Percentiles rank a stretch among this genome's conserved stretches.
phyloP scores from a whole-genome alignment of 176 grass and related monocot genomes.

The Pontederia paniculata region DNA sequence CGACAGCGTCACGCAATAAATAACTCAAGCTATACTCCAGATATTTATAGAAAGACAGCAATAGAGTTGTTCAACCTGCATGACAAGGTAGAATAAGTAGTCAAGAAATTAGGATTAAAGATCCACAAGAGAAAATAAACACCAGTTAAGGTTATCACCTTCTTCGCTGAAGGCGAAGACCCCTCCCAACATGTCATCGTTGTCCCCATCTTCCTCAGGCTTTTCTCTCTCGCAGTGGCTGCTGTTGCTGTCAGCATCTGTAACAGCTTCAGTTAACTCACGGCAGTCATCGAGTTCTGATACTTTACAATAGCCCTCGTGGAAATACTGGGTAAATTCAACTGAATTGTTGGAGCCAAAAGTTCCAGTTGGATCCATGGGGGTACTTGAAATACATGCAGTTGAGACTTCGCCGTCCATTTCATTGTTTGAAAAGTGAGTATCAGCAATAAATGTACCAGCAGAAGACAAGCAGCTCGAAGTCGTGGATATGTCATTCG shows the following conservation, averaged over 20 bases:
- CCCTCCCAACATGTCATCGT: conserved; percentile 88
- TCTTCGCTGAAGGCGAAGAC: conserved; percentile 99
- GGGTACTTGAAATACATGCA: conserved; percentile 22
- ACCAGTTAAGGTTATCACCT: conserved; percentile 31
- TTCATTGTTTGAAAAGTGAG: conserved; percentile 27
- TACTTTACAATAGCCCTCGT: conserved; percentile 99
- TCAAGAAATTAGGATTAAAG: not conserved
- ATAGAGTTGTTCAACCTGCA: not conserved
- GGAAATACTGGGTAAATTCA: conserved; percentile 93
- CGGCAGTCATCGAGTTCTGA: conserved; percentile 98
- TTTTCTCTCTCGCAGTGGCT: conserved; percentile 99
- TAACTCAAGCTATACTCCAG: not conserved
- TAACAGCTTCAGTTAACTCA: conserved; percentile 99
- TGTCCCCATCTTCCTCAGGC: conserved; percentile 94
- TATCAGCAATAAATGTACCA: conserved; percentile 24
- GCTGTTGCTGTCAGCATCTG: conserved; percentile 97
- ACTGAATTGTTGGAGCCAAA: conserved; percentile 55
- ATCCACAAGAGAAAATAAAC: not conserved
- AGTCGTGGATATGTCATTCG: conserved; percentile 24
- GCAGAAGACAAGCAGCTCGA: conserved; percentile 18
- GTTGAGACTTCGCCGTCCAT: conserved; percentile 26
- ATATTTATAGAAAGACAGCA: not conserved
- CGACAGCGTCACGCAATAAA: too few relatives aligned
- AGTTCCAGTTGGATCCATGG: conserved; percentile 38
- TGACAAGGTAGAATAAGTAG: not conserved